Conservation (phyloP, 73 alveolate species). For the Paramecium sonneborni region DNA sequence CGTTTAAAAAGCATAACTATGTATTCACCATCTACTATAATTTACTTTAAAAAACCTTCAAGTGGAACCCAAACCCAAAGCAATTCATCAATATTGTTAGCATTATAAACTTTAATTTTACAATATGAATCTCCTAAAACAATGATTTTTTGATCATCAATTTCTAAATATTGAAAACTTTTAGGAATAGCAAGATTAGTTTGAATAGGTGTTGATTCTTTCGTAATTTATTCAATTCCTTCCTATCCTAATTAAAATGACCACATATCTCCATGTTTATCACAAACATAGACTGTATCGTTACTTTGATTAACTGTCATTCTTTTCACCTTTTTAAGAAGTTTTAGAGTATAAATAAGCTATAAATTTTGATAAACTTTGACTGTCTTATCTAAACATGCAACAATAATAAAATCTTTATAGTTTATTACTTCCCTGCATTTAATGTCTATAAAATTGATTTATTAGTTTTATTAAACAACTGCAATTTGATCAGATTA, state of each 20-base stretch:
- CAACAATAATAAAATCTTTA: neutral
- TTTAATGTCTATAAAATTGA: neutral
- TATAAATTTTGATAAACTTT: neutral
- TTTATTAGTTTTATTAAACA: neutral
- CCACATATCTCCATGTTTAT: slow-evolving; percentile 55
- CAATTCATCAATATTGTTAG: slow-evolving; percentile 26
- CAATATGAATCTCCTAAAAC: slow-evolving; percentile 30
- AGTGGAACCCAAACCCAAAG: slow-evolving; percentile 45
- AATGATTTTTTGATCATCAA: neutral
- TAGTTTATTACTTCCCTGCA: neutral
- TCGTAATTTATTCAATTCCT: neutral
- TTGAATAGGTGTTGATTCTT: neutral
- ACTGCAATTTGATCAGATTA: neutral
- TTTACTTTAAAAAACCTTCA: slow-evolving; percentile 31
- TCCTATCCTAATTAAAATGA: neutral
- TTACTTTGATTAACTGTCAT: neutral
- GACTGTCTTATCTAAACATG: slow-evolving; percentile 22
- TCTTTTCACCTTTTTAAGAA: slow-evolving; percentile 11
- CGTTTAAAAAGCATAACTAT: neutral
- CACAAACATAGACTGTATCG: slow-evolving; percentile 1
- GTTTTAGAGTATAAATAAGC: neutral
- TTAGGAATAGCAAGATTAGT: slow-evolving; percentile 49
- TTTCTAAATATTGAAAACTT: neutral
- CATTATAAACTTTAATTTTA: slow-evolving; percentile 46
- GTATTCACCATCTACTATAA: neutral